phyloP scores from a whole-genome alignment of 2,329 filamentous ascomycete species.

The Colletotrichum viniferum region DNA sequence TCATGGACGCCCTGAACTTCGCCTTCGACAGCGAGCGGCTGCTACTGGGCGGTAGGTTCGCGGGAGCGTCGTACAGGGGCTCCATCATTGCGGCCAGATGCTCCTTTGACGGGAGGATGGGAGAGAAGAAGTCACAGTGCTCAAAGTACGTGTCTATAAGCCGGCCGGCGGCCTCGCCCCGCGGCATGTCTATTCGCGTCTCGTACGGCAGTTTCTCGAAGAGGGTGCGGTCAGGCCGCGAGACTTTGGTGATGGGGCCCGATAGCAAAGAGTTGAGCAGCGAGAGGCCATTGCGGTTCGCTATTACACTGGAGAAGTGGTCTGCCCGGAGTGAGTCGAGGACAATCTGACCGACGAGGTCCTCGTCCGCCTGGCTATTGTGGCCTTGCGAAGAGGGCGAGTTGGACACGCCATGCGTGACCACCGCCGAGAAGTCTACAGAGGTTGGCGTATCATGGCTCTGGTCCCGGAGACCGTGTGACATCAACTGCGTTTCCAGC shows the following conservation, averaged over 20 bases:
- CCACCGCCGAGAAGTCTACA: background rate
- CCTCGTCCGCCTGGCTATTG: background rate
- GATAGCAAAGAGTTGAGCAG: conserved; percentile 6
- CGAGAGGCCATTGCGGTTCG: background rate
- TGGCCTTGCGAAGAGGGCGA: background rate
- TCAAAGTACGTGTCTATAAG: conserved; percentile 30
- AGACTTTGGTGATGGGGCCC: conserved; percentile 1
- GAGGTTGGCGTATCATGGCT: background rate
- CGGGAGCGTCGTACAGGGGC: background rate
- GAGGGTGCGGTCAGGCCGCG: conserved; percentile 6
- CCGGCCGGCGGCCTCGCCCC: background rate
- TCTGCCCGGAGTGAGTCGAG: background rate
- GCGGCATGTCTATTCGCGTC: conserved; percentile 12
- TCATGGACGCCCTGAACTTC: conserved; percentile 4
- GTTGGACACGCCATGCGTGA: background rate
- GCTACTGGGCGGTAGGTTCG: background rate
- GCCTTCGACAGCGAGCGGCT: background rate
- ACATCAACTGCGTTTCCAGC: conserved; percentile 22
- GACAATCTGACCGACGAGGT: background rate
- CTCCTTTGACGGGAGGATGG: conserved; percentile 23
- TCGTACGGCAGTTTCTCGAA: conserved; percentile 18
- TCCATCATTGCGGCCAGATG: conserved; percentile 8
- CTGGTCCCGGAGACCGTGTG: background rate
- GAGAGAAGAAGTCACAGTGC: conserved; percentile 31
- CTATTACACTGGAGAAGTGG: background rate